Conservation (phyloP, 139 green algal species). For the Eudorina sp. region DNA sequence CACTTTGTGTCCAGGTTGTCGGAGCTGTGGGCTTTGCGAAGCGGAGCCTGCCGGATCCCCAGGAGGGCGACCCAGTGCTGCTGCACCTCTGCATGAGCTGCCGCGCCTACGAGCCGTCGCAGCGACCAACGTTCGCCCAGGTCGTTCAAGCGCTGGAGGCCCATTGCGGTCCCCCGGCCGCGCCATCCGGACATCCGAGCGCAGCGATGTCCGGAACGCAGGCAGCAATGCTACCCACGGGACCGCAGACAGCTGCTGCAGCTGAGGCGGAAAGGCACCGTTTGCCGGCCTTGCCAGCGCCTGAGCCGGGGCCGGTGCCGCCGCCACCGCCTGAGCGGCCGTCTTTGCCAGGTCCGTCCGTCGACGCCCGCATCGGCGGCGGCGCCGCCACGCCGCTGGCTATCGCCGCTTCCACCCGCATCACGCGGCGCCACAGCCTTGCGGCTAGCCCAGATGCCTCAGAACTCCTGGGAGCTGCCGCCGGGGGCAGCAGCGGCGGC, state of each 20-base stretch:
- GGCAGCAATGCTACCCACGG: not conserved
- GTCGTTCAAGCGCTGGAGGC: slow-evolving; percentile 42
- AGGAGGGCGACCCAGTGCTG: slow-evolving; percentile 33
- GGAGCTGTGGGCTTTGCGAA: slow-evolving; percentile 51
- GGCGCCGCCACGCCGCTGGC: not conserved
- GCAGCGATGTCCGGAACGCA: not conserved
- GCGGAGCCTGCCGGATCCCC: slow-evolving; percentile 31
- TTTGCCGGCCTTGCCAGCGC: not conserved
- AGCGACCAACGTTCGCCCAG: slow-evolving; percentile 43
- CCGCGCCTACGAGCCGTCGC: slow-evolving; percentile 37
- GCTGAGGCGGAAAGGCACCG: not conserved
- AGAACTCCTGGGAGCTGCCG: not conserved
- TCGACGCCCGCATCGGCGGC: not conserved
- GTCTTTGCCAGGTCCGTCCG: not conserved
- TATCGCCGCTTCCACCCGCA: not conserved
- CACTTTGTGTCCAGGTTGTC: slow-evolving; percentile 55
- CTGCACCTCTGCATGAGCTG: slow-evolving; percentile 46
- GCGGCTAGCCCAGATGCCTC: not conserved
- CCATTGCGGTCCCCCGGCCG: not conserved
- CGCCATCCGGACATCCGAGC: not conserved
- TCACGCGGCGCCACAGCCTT: slow-evolving; percentile 2
- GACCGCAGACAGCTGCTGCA: too few relatives aligned
- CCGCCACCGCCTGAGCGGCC: not conserved
- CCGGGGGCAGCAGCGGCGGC: not conserved
- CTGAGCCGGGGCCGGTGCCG: not conserved